These are phyloP conservation scores for Leccinum subrobustum DNA, from an alignment of 1,284 basidiomycete species.

Conservation along the genomic window DNA sequence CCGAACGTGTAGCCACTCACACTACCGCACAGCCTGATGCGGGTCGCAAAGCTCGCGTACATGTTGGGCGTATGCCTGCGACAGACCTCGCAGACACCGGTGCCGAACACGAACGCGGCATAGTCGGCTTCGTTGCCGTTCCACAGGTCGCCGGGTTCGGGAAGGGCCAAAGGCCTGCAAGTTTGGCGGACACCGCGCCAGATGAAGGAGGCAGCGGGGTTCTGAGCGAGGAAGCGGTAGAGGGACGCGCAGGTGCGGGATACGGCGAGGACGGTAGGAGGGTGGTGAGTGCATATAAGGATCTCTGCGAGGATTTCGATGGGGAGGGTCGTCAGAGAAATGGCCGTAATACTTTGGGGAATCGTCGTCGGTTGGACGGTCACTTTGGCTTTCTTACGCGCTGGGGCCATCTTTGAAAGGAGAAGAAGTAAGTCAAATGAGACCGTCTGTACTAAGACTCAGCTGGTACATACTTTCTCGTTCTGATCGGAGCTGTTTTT, in stretches of 20 bases:
- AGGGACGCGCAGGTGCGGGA: slow-evolving; percentile 43
- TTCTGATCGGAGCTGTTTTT: not conserved
- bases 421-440: not conserved
- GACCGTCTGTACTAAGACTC: too few species aligned
- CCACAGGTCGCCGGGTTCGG: slow-evolving; percentile 39
- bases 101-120: slow-evolving; percentile 60
- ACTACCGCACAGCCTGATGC: slow-evolving; percentile 42
- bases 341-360: not conserved
- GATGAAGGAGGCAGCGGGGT: slow-evolving; percentile 38
- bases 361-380: not conserved
- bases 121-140: slow-evolving; percentile 42
- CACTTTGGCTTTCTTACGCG: slow-evolving; percentile 9
- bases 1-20: slow-evolving; percentile 32
- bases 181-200: slow-evolving; percentile 41
- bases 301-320: slow-evolving; percentile 49
- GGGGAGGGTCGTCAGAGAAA: slow-evolving; percentile 33
- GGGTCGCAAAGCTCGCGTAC: slow-evolving; percentile 46
- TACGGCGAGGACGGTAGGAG: slow-evolving; percentile 45
- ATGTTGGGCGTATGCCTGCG: slow-evolving; percentile 31
- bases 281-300: slow-evolving; percentile 37
- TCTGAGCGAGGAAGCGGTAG: slow-evolving; percentile 35
- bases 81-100: slow-evolving; percentile 58
- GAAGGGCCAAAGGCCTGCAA: slow-evolving; percentile 34
- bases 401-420: not conserved
- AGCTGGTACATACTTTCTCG: too few species aligned